Evolutionary conservation across 208 protist species (phyloP), one percentile per base, ranked within the genome.

Genomic region (Trypanosoma vivax): DNA sequence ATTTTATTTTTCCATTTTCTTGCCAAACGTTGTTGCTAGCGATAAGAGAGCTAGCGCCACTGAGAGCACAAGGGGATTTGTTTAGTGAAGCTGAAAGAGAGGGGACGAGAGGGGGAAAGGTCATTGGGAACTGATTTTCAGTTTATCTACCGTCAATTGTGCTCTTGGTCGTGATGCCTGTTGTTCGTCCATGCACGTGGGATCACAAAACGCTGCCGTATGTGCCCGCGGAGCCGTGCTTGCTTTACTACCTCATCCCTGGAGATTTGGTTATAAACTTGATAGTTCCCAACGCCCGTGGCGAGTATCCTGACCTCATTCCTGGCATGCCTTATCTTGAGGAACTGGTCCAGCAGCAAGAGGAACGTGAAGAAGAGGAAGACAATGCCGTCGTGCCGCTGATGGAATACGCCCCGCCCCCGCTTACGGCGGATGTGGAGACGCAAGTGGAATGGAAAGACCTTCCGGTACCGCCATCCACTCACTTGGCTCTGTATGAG

Each of bases 291-390:
- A 89, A 92, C 37, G 66, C 73, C 10, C 74, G 85, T 7, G 85
- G 85, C 13, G 85, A 85, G 69, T 92, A 81, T 49, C 53, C 51
- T 0, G 31, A 77, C 9, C 62, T 92, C 9, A 70, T 85, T 14
- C 75, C 81, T 2, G 85, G 85, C 3, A 65, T 89, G 19, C 85
- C 85, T n/a, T 92, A 92, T 48, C 42, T 68, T 19, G 85, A 92
- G 61, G 70, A 61, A 35, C 30, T 49, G 38, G n/a, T 6, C n/a
- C 31, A 43, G 1, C 40, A 49, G 34, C 35, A 18, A 6, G 60
- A 41, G 18, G 19, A 27, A 5, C 28, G 41, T 5, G 10, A 31
- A 21, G 34, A 50, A 9, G 18, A 11, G 7, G 40, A 43, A 13
- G 50, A 50, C 18, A 28, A 27, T 16, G 13, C 29, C 5, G 46